Base-by-base conservation (phyloP, 2,329 filamentous ascomycete genomes). In the Talaromyces verruculosus region DNA sequence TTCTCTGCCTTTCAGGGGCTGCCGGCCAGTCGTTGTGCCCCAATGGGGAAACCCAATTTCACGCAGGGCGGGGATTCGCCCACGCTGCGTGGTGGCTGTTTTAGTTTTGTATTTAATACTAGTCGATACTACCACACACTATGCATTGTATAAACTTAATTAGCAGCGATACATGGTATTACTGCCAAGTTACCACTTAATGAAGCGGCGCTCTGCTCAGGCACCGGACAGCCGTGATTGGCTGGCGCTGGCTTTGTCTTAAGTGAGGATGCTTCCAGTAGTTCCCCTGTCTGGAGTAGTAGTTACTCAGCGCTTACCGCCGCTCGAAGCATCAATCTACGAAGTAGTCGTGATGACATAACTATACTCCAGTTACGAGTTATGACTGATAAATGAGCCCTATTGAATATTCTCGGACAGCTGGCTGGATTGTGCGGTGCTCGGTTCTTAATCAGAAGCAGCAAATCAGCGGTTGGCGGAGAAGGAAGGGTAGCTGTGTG, bases 161-260 rank as follows among this genome's bases (percentile, higher is more conserved):
- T 2, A 19, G n/a, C 6, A 5, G 13, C 7, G 17, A 22, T 60
- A 60, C 30, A 22, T 15, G 11, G n/a, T 39, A 22, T 39, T 62
- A 63, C 49, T 11, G n/a, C 60, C 35, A 28, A 63, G 33, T 53
- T 53, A 41, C 33, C 47, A 33, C 47, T 30, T 57, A 13, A 37
- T 22, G 1, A 45, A 15, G 41, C 51, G 51, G 62, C 41, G 51
- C 28, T 57, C 15, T 58, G 49, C 25, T 58, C 62, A 64, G 62
- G 62, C 62, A 64, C 62, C 51, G 30, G 28, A 15, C 35, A 39
- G 25, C 37, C 17, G 10, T 57, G 39, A 64, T 64, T 64, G 62
- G 62, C 35, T 39, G 33, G 19, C 19, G 41, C 30, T 22, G 53
- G 8, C n/a, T 19, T 19, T 59, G 49, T 33, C 33, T 57, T 57